Percentiles rank a stretch among this genome's conserved stretches.
These are phyloP conservation scores for Corrigiola litoralis DNA, from an alignment of 179 eudicot genomes.

Conservation along the genomic window DNA sequence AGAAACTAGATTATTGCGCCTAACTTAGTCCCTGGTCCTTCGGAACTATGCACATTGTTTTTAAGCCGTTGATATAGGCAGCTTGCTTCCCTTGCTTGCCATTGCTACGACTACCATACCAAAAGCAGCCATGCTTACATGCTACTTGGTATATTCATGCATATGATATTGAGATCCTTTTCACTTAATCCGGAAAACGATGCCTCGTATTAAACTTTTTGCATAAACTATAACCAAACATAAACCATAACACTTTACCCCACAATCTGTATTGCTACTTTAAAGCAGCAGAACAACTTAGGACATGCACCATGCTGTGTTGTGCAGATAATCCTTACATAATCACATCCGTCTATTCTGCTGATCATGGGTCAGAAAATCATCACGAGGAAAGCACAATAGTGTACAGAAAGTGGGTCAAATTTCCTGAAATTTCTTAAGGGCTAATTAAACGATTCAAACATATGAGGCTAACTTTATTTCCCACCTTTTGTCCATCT, in stretches of 20 bases:
- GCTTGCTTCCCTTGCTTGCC: not conserved
- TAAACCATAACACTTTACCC: not conserved
- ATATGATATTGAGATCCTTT: not conserved
- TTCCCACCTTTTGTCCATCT: conserved; percentile 41
- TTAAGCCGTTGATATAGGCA: not conserved
- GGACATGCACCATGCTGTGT: conserved; percentile 16
- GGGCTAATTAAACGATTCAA: conserved; percentile 39
- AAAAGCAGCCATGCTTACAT: not conserved
- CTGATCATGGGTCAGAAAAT: conserved; percentile 15
- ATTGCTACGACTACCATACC: not conserved
- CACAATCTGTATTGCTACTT: not conserved
- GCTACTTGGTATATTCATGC: conserved; percentile 11
- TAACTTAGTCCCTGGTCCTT: too few relatives aligned
- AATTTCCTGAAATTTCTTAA: conserved; percentile 29
- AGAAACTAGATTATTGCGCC: too few relatives aligned
- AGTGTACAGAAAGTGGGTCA: not conserved
- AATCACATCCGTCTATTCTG: conserved; percentile 17
- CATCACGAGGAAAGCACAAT: too few relatives aligned
- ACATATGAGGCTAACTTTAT: conserved; percentile 19
- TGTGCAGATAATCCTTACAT: not conserved
- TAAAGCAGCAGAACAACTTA: conserved; percentile 13
- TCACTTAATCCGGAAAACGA: conserved; percentile 8
- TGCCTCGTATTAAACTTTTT: conserved; percentile 1
- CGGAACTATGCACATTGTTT: too few relatives aligned
- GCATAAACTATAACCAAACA: not conserved